Percentiles rank a stretch among this genome's conserved stretches.
Evolutionary conservation across 805 yeast genomes (phyloP).

Genomic region (Candida morakotiae): DNA sequence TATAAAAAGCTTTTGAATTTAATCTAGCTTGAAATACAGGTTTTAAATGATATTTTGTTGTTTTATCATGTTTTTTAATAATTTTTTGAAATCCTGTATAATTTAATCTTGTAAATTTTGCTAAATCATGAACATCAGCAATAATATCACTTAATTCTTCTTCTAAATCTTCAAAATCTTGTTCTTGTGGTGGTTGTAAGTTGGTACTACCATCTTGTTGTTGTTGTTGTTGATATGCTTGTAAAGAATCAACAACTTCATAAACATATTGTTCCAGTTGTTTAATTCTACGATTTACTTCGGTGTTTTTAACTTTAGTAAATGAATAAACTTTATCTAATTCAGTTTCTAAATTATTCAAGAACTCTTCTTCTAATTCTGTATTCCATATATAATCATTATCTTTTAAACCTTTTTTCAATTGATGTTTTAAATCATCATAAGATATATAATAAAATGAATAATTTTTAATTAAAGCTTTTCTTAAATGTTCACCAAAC

Average conservation of each 20-base stretch:
- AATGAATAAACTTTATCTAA: conserved; percentile 91
- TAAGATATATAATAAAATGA: conserved; percentile 87
- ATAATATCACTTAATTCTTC: conserved; percentile 63
- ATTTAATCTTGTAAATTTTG: conserved; percentile 87
- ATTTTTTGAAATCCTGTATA: conserved; percentile 97
- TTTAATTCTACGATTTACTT: conserved; percentile 78
- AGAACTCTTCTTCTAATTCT: conserved; percentile 75
- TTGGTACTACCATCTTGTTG: conserved; percentile 18
- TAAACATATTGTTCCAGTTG: conserved; percentile 73
- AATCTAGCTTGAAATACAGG: conserved; percentile 93
- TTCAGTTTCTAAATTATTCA: conserved; percentile 71
- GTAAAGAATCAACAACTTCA: conserved; percentile 52
- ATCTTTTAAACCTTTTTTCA: conserved; percentile 63
- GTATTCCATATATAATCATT: conserved; percentile 67
- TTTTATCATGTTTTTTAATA: conserved; percentile 93
- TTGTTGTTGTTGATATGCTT: conserved; percentile 12
- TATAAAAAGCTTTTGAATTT: conserved; percentile 92
- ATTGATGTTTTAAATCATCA: conserved; percentile 81
- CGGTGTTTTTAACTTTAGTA: conserved; percentile 83
- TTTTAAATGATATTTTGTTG: conserved; percentile 64
- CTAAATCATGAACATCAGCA: conserved; percentile 96
- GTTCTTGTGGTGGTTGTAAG: conserved; percentile 34
- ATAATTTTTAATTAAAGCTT: conserved; percentile 86
- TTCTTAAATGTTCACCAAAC: conserved; percentile 90
- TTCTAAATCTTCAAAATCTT: conserved; percentile 41